These are phyloP conservation scores for Botrytis fabae DNA, from an alignment of 2,329 filamentous ascomycete species.

Conservation along the genomic window DNA sequence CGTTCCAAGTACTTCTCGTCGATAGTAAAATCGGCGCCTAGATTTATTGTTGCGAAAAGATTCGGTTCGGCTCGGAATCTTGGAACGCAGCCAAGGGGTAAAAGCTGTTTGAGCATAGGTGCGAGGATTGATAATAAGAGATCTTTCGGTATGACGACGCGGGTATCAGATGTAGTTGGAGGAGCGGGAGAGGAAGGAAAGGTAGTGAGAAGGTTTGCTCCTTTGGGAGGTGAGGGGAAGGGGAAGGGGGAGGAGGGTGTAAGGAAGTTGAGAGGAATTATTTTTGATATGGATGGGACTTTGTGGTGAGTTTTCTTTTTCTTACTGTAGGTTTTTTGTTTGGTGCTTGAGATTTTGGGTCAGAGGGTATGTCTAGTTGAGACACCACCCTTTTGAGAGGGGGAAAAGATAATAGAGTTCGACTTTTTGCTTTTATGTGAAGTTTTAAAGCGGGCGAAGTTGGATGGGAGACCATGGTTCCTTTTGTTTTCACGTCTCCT, in stretches of 20 bases:
- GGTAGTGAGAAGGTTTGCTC: slow-evolving; percentile 53
- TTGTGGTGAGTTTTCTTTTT: slow-evolving; percentile 65
- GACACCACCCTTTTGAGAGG: slow-evolving; percentile 43
- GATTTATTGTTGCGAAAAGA: neutral
- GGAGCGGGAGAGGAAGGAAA: neutral
- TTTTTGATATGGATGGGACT: slow-evolving; percentile 96
- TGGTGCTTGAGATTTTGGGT: neutral
- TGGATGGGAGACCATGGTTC: no score
- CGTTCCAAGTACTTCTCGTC: neutral
- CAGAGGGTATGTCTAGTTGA: neutral
- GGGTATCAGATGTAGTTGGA: neutral
- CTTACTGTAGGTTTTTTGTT: neutral
- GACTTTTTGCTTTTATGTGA: slow-evolving; percentile 49
- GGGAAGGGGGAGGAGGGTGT: slow-evolving; percentile 24
- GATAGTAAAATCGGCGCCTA: neutral
- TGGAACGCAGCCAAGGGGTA: neutral
- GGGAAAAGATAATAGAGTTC: slow-evolving; percentile 46
- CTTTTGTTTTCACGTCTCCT: neutral
- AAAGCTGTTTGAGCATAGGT: neutral
- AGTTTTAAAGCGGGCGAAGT: neutral
- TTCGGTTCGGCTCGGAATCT: neutral
- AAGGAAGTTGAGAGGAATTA: slow-evolving; percentile 57
- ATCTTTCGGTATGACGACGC: neutral
- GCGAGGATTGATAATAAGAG: neutral
- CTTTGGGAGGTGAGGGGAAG: slow-evolving; percentile 46